Percentiles rank a stretch among this genome's conserved stretches.
phyloP scores from a whole-genome alignment of 345 rosid species.

The Kandelia obovata region DNA sequence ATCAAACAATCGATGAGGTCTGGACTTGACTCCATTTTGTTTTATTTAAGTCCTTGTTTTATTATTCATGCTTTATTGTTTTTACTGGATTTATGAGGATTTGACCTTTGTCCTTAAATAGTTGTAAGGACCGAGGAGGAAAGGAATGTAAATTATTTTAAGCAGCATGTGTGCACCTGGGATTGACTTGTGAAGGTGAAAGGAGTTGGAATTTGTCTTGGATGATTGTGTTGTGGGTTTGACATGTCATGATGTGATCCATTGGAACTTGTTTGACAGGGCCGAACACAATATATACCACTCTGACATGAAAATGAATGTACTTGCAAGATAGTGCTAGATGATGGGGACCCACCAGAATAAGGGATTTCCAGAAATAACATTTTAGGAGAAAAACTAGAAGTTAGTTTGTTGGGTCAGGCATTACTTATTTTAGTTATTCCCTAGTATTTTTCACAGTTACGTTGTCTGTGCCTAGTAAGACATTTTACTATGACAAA shows the following conservation, averaged over 20 bases:
- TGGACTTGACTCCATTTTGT: constrained; percentile 19
- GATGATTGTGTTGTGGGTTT: constrained; percentile 1
- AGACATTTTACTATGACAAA: no score
- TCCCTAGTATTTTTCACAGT: no score
- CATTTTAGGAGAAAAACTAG: no score
- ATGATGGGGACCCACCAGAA: no score
- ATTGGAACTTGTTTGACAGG: no score
- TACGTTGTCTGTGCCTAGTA: no score
- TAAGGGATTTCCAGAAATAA: no score
- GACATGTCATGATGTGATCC: background rate
- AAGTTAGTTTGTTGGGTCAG: no score
- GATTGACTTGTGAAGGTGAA: background rate
- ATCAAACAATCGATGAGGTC: constrained; percentile 96
- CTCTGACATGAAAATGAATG: background rate
- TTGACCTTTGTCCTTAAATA: background rate
- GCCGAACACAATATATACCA: background rate
- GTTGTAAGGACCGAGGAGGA: background rate
- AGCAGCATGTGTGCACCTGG: constrained; percentile 1
- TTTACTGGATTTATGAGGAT: constrained; percentile 13
- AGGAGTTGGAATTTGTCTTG: background rate
- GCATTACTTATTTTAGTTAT: no score
- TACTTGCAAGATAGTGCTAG: background rate
- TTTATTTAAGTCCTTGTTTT: background rate
- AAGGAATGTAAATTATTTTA: background rate
- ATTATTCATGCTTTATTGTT: constrained; percentile 4